Evolutionary conservation across 352 stramenopile genomes (phyloP).

Genomic region (Plasmopara viticola): DNA sequence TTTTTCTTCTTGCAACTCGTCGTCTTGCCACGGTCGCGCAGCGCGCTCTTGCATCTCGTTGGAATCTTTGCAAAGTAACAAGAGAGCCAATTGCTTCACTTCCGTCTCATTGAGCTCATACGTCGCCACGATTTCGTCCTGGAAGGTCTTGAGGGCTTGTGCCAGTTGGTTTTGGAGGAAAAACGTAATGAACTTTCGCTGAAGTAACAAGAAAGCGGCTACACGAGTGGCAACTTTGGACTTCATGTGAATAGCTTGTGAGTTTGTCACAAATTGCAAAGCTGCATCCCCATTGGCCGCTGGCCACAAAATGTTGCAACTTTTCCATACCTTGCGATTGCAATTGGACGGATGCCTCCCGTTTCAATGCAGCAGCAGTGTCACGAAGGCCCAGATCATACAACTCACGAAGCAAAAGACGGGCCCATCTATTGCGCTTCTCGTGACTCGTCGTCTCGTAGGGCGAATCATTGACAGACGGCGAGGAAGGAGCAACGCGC

Average conservation of each 20-base stretch:
- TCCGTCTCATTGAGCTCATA: too few species aligned
- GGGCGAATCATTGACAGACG: too few species aligned
- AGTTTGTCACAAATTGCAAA: constrained; percentile 30
- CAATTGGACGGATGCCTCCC: too few species aligned
- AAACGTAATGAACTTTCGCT: constrained; percentile 57
- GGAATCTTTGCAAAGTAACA: constrained; percentile 50
- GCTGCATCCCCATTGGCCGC: constrained; percentile 50
- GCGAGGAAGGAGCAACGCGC: too few species aligned
- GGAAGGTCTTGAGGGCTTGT: constrained; percentile 47
- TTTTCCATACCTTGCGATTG: too few species aligned
- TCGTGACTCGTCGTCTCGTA: too few species aligned
- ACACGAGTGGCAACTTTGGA: constrained; percentile 32
- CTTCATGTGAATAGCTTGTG: constrained; percentile 32
- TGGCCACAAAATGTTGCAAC: constrained; percentile 29
- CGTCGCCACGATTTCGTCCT: too few species aligned
- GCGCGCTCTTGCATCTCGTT: constrained; percentile 30
- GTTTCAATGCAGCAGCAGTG: too few species aligned
- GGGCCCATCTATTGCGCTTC: constrained; percentile 45
- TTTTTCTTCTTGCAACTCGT: constrained; percentile 32
- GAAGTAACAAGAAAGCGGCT: constrained; percentile 46
- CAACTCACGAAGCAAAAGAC: constrained; percentile 64
- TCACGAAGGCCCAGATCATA: too few species aligned
- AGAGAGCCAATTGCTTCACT: too few species aligned
- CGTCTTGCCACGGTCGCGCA: constrained; percentile 37
- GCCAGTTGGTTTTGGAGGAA: constrained; percentile 34